Base-by-base conservation (phyloP, 164 flowering plant species). In the Berberis thunbergii region DNA sequence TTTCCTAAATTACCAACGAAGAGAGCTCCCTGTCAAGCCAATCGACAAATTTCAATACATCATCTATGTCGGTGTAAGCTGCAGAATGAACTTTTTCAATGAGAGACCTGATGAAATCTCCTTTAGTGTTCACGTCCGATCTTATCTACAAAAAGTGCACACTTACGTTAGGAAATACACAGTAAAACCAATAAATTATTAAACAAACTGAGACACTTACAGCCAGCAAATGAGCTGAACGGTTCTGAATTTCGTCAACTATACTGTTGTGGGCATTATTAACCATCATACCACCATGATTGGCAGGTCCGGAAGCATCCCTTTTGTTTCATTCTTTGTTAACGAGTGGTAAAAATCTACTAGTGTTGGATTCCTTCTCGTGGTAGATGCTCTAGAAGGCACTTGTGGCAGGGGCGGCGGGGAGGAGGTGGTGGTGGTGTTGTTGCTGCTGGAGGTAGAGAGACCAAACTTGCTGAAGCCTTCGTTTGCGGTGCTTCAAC, bases 201-300 rank as follows among this genome's bases (percentile, higher is more conserved):
- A 26, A 26, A 26, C 26, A 26, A 26, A 26, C 26, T 26, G 26
- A 26, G 26, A 62, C 66, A 10, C 80, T 75, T 73, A 87, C 89
- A 63, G 89, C 89, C 67, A 87, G 53, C 58, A 82, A 77, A 76
- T 87, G 86, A 41, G 86, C 72, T 6, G 93, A 87, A 58, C 89
- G 88, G 62, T 81, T 87, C 64, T 83, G 88, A 70, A 87, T 80
- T 76, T 87, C 93, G 59, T 84, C 88, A 50, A 87, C 89, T n/a
- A 87, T 85, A 78, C 84, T 87, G 59, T 67, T 83, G 50, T 87
- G 93, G n/a, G 77, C 84, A 72, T 71, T 78, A 43, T 5, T 68
- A 54, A 54, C 69, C 10, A 62, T 63, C 41, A 67, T 70, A 57
- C 70, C 78, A 41, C 57, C 68, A 60, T 49, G 64, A 63, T 64